Base-by-base conservation (phyloP, 805 yeast species). In the Candida morakotiae region DNA sequence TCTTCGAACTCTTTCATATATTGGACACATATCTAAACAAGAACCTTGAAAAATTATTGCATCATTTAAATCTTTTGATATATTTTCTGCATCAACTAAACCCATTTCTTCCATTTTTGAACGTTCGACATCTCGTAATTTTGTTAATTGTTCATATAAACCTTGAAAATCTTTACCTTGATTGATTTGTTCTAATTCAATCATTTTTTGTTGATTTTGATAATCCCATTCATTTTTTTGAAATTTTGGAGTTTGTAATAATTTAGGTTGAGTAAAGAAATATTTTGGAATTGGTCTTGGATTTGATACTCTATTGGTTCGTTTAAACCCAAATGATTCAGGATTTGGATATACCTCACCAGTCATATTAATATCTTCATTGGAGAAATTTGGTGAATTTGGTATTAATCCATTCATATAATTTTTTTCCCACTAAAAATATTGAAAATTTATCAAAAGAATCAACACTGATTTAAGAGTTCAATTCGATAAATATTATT, bases 21-120 rank as follows among this genome's bases (percentile, higher is more conserved):
- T 76, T 0, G 99, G 98, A 58, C 98, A 93, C 98, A 91, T 93
- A 43, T 87, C 95, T 30, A 67, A 56, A 58, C 98, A 93, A 1
- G 95, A 75, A 3, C 99, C 99, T 41, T 77, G 76, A 53, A 93
- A 93, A 2, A 73, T 58, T 35, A 93, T 87, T 1, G 98, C 98
- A 42, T 91, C 95, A 42, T 77, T 80, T n/a, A 93, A 67, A 38
- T 82, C 80, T 58, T 88, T 87, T 28, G 87, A 77, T 0, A 76
- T 77, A 45, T 87, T 88, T 46, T 87, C 95, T 31, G 81, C 82
- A 57, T 93, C 98, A 3, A 93, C 96, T 3, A 87, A 63, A 1
- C 94, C 94, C 40, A 78, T 62, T 1, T 66, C 59, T 51, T 88
- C 96, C 96, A 89, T 88, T 38, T 77, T 70, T 29, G 62, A 61